Percentiles rank a stretch among this genome's conserved stretches.
Conservation (phyloP, 495 filamentous ascomycete genomes). For the Aspergillus nidulans region DNA sequence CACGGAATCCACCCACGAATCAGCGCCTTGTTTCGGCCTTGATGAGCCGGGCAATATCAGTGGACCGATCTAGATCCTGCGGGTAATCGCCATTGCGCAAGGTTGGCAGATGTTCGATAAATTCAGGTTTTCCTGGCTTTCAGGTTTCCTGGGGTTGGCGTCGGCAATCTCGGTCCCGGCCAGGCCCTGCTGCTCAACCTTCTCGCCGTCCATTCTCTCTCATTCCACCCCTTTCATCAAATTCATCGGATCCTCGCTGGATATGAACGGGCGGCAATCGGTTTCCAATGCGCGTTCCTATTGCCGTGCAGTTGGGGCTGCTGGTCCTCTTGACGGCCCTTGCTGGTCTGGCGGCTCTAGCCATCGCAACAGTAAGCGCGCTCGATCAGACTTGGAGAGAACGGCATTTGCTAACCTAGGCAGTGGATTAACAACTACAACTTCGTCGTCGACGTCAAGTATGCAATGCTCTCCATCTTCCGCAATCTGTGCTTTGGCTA, state of each 20-base stretch:
- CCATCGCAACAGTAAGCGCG: conserved; percentile 55
- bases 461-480: conserved; percentile 13
- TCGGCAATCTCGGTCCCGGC: neutral
- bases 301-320: conserved; percentile 74
- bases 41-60: neutral
- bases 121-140: too few species aligned
- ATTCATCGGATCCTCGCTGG: neutral
- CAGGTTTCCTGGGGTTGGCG: neutral
- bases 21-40: neutral
- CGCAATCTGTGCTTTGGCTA: neutral
- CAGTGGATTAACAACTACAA: conserved; percentile 70
- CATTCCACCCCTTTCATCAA: neutral
- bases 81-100: neutral
- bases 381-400: conserved; percentile 6
- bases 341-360: conserved; percentile 59
- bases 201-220: neutral
- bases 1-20: neutral
- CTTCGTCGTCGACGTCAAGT: conserved; percentile 64
- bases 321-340: conserved; percentile 68
- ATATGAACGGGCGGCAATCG: neutral
- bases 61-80: neutral
- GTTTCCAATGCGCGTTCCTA: conserved; percentile 67
- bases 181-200: neutral
- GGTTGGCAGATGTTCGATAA: neutral
- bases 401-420: conserved; percentile 18